These are phyloP conservation scores for Claviceps sorghi DNA, from an alignment of 2,329 filamentous ascomycete species.

Conservation along the genomic window DNA sequence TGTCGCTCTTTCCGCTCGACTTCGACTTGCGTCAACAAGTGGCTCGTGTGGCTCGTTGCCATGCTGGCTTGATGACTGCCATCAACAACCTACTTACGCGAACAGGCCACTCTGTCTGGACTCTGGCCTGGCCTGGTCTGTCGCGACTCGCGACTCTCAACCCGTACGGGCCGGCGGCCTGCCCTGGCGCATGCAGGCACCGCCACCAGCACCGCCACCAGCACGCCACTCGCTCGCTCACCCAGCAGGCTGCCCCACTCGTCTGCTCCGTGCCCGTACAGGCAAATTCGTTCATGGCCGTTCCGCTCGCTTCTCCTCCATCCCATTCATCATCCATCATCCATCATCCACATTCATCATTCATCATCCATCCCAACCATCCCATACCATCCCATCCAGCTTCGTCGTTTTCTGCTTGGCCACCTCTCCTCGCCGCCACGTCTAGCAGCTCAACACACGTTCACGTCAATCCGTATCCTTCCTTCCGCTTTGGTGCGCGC, in stretches of 20 bases:
- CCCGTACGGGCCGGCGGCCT: not conserved
- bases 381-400: too few species aligned
- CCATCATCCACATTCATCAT: too few species aligned
- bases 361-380: not conserved
- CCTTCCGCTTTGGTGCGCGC: not conserved
- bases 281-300: not conserved
- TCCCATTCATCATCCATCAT: too few species aligned
- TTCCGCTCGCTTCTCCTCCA: slow-evolving; percentile 1
- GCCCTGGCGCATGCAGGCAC: not conserved
- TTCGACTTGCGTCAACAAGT: too few species aligned
- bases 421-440: slow-evolving; percentile 2
- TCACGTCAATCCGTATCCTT: not conserved
- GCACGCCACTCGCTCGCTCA: not conserved
- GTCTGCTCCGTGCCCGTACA: not conserved
- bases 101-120: not conserved
- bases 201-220: too few species aligned
- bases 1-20: too few species aligned
- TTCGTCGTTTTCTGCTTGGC: slow-evolving; percentile 1
- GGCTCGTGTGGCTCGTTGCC: too few species aligned
- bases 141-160: not conserved
- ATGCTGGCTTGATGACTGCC: too few species aligned
- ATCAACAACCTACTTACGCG: too few species aligned
- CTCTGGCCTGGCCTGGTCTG: too few species aligned
- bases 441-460: not conserved
- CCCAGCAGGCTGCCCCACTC: too few species aligned